Percentiles rank a stretch among this genome's conserved stretches.
Evolutionary conservation across 2,329 filamentous ascomycete genomes (phyloP).

Genomic region (Camptophora hylomeconis): DNA sequence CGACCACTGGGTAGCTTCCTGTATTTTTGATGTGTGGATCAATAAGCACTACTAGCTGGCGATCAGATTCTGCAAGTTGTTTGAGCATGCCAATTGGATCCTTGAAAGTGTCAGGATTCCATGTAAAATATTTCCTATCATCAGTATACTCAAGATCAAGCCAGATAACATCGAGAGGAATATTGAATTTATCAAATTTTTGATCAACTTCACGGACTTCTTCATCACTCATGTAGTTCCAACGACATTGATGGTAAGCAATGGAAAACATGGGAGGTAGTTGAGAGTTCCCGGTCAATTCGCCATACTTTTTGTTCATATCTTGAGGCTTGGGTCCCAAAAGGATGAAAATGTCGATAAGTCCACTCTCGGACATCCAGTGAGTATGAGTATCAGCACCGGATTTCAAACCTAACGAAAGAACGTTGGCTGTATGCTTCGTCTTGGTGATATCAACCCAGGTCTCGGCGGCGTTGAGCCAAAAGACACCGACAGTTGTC

Average conservation of each 20-base stretch:
- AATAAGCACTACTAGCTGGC: constrained; percentile 88
- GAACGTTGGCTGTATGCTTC: constrained; percentile 59
- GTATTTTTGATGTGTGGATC: constrained; percentile 97
- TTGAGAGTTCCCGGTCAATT: constrained; percentile 82
- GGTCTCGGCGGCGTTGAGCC: constrained; percentile 93
- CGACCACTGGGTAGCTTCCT: constrained; percentile 59
- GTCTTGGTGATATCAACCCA: constrained; percentile 91
- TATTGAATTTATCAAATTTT: constrained; percentile 88
- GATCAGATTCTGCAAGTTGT: constrained; percentile 69
- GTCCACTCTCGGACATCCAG: constrained; percentile 88
- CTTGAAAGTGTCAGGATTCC: constrained; percentile 78
- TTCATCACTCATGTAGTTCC: constrained; percentile 96
- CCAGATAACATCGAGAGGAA: constrained; percentile 98
- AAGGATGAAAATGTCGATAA: constrained; percentile 89
- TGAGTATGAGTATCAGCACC: constrained; percentile 70
- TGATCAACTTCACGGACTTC: constrained; percentile 94
- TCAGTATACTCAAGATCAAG: constrained; percentile 96
- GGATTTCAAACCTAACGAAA: constrained; percentile 58
- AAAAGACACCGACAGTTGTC: constrained; percentile 91
- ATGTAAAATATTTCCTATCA: constrained; percentile 96
- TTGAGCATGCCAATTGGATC: constrained; percentile 80
- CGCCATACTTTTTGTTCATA: constrained; percentile 67
- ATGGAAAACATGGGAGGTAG: constrained; percentile 87
- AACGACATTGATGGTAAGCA: constrained; percentile 92
- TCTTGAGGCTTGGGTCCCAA: constrained; percentile 77